Conservation (phyloP, 805 yeast genomes). For the Candida berthetii region DNA sequence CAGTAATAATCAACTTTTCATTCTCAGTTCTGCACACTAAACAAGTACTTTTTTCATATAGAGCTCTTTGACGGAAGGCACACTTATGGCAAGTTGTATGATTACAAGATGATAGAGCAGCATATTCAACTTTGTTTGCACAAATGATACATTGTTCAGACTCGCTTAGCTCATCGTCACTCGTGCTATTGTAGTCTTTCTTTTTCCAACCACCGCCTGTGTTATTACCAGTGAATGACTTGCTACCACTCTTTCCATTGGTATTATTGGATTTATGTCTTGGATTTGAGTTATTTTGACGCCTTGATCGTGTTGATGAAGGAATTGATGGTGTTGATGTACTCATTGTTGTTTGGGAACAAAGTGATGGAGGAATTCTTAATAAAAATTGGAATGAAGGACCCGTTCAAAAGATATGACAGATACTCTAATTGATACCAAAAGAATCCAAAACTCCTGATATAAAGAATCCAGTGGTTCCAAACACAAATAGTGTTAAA, state of each 20-base stretch:
- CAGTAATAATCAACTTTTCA: conserved; percentile 51
- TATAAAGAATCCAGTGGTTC: too few species aligned
- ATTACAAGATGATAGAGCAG: conserved; percentile 76
- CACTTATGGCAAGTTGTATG: conserved; percentile 83
- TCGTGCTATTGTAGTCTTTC: conserved; percentile 3
- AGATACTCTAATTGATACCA: too few species aligned
- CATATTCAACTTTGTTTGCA: conserved; percentile 59
- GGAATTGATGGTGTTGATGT: background rate
- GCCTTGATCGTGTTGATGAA: background rate
- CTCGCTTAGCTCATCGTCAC: conserved; percentile 29
- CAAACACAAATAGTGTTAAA: too few species aligned
- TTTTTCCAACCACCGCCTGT: conserved; percentile 11
- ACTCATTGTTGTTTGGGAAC: too few species aligned
- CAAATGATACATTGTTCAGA: conserved; percentile 70
- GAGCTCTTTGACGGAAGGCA: conserved; percentile 73
- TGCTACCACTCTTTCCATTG: background rate
- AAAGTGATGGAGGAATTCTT: too few species aligned
- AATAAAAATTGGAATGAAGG: too few species aligned
- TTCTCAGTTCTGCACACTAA: conserved; percentile 78
- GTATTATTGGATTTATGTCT: background rate
- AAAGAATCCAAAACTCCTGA: too few species aligned
- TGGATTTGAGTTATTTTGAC: conserved; percentile 2
- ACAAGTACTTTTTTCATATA: conserved; percentile 70
- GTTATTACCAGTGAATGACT: background rate
- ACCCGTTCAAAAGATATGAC: too few species aligned